Percentiles rank a stretch among this genome's conserved stretches.
Evolutionary conservation across 192 early-diverging fungal genomes (phyloP).

Genomic region (Backusella psychrophila): DNA sequence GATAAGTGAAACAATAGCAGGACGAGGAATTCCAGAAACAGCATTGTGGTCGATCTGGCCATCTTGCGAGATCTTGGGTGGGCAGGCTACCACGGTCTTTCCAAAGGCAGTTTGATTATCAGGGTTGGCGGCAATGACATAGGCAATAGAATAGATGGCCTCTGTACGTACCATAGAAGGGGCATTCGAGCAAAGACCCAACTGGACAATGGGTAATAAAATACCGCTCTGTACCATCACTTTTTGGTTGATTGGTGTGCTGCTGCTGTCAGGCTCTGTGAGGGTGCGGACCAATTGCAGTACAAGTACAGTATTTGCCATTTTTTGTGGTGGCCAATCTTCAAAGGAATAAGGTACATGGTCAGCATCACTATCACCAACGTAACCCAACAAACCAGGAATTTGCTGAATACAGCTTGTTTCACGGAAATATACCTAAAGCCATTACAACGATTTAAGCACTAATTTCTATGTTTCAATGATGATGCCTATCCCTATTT

Average conservation of each 20-base stretch:
- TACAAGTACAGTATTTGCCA: slow-evolving; percentile 82
- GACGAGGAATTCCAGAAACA: slow-evolving; percentile 57
- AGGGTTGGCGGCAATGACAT: slow-evolving; percentile 73
- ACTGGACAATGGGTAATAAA: slow-evolving; percentile 74
- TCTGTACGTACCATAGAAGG: slow-evolving; percentile 77
- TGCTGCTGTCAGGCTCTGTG: slow-evolving; percentile 84
- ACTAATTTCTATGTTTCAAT: neutral
- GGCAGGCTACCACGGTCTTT: slow-evolving; percentile 64
- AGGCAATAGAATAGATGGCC: slow-evolving; percentile 84
- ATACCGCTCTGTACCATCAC: slow-evolving; percentile 85
- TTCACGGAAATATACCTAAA: slow-evolving; percentile 93
- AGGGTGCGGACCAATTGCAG: slow-evolving; percentile 89
- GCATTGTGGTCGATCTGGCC: slow-evolving; percentile 24
- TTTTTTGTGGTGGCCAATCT: slow-evolving; percentile 82
- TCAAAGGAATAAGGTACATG: slow-evolving; percentile 45
- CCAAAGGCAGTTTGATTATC: slow-evolving; percentile 78
- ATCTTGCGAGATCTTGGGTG: slow-evolving; percentile 33
- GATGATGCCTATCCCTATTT: neutral
- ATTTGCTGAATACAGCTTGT: slow-evolving; percentile 91
- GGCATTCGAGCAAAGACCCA: slow-evolving; percentile 71
- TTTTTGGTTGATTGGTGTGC: slow-evolving; percentile 86
- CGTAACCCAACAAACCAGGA: slow-evolving; percentile 68
- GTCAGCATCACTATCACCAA: slow-evolving; percentile 37
- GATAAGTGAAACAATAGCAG: slow-evolving; percentile 80
- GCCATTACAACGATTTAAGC: neutral